Base-by-base conservation (phyloP, 208 protist genomes). In the Leishmania tropica region DNA sequence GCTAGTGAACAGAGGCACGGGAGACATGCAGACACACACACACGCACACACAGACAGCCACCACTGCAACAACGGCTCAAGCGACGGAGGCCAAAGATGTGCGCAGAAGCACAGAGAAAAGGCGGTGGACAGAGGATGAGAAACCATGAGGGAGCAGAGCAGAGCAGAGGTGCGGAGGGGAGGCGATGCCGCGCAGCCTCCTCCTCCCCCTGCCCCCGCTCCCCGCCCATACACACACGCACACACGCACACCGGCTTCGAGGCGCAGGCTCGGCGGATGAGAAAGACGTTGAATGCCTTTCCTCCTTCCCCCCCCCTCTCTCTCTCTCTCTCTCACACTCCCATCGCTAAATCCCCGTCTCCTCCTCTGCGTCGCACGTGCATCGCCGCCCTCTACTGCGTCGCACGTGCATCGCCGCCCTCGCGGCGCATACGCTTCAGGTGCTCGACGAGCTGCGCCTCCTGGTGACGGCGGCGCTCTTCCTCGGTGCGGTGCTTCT, bases 391-490 rank as follows among this genome's bases (percentile, higher is more conserved):
- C 7, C 51, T 62, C 51, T 62, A 76, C 48, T 21, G 47, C n/a
- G 45, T 15, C 28, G n/a, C n/a, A n/a, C n/a, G n/a, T n/a, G n/a
- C n/a, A n/a, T n/a, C n/a, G 28, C 74, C 71, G 65, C 73, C 81
- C 74, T 95, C 93, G 35, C 88, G 76, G 37, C 86, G 90, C 71
- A 95, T 73, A 60, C 87, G 85, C 80, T 97, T 97, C 58, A 94
- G 83, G 13, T 89, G 84, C 76, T 95, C 92, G n/a, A 88, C 90
- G 45, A 97, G 86, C 68, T 93, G 84, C 42, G 90, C 80, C 87
- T 97, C 94, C 64, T 87, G 83, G 56, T 77, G 81, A 58, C 74
- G 78, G 48, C 88, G 76, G 0, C 88, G 83, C 81, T 89, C 90
- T 76, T 88, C 89, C 75, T 94, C 92, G 7, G 58, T 73, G 13